These are phyloP conservation scores for Trebouxiophyceae sp. DNA, from an alignment of 163 green algal genomes.

Conservation along the genomic window DNA sequence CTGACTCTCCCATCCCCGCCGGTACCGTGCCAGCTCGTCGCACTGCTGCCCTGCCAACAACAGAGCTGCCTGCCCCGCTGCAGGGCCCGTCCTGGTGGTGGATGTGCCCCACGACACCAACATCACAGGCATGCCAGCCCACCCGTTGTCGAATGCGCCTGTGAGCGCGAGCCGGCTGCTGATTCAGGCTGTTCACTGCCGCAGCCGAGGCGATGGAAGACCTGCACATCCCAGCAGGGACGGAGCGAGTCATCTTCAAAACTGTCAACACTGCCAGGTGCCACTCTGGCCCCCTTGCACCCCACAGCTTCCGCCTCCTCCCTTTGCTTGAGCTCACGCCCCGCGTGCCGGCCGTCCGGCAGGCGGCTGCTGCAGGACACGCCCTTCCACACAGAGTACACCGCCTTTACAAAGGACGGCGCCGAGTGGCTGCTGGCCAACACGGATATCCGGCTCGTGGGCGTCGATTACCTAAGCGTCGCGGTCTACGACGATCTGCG, in stretches of 20 bases:
- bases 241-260: constrained; percentile 25
- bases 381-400: constrained; percentile 24
- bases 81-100: constrained; percentile 26
- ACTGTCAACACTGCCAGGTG: constrained; percentile 28
- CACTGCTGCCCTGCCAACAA: too few species aligned
- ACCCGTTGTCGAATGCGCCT: too few species aligned
- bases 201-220: constrained; percentile 16
- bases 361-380: constrained; percentile 16
- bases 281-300: too few species aligned
- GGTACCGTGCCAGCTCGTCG: too few species aligned
- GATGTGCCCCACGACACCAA: constrained; percentile 20
- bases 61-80: neutral
- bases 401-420: constrained; percentile 14
- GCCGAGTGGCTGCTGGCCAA: constrained; percentile 16
- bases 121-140: constrained; percentile 41
- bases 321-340: too few species aligned
- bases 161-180: too few species aligned
- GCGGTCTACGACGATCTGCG: constrained; percentile 20
- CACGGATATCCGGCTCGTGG: constrained; percentile 19
- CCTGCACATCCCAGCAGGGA: constrained; percentile 15
- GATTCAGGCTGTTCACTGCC: too few species aligned
- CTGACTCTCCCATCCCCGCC: too few species aligned
- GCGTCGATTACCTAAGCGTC: constrained; percentile 30
- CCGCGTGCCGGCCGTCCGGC: neutral
- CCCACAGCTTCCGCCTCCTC: too few species aligned